Percentiles rank a stretch among this genome's conserved stretches.
phyloP scores from a whole-genome alignment of 805 yeast species.

The Cyberlindnera subsufficiens region DNA sequence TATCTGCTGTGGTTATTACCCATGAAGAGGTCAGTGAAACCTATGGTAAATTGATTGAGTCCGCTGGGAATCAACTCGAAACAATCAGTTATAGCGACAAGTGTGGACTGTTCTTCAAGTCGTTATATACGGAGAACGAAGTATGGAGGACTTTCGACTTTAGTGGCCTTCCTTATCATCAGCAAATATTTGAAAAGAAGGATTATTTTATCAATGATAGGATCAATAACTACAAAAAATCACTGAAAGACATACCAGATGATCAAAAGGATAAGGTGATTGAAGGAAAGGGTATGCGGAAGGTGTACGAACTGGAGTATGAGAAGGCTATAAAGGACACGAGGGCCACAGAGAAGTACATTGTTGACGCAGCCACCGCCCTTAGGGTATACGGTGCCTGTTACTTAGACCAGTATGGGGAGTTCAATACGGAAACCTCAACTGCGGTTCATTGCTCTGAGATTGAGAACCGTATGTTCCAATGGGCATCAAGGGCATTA shows the following conservation, averaged over 20 bases:
- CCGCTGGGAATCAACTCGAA: background rate
- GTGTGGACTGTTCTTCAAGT: constrained; percentile 26
- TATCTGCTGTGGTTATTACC: too few species aligned
- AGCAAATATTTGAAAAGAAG: constrained; percentile 17
- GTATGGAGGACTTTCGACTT: constrained; percentile 20
- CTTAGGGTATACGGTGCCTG: constrained; percentile 25
- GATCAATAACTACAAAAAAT: constrained; percentile 10
- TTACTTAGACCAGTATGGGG: constrained; percentile 18
- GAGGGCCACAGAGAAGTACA: constrained; percentile 17
- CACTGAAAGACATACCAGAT: constrained; percentile 2
- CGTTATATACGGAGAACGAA: constrained; percentile 15
- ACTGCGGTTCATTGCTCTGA: constrained; percentile 20
- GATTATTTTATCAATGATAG: constrained; percentile 11
- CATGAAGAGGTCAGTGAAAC: background rate
- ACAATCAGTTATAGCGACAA: constrained; percentile 15
- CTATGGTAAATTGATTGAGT: background rate
- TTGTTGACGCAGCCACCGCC: constrained; percentile 22
- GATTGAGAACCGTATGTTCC: constrained; percentile 29
- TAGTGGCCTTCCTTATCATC: constrained; percentile 12
- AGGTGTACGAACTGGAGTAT: constrained; percentile 12
- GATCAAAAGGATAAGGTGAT: constrained; percentile 12
- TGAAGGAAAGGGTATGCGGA: constrained; percentile 10
- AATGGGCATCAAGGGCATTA: constrained; percentile 28
- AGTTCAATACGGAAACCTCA: background rate
- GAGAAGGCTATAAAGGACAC: constrained; percentile 15